Evolutionary conservation across 2,329 filamentous ascomycete genomes (phyloP), one percentile per base, ranked within the genome.

Genomic region (Colletotrichum magnum): DNA sequence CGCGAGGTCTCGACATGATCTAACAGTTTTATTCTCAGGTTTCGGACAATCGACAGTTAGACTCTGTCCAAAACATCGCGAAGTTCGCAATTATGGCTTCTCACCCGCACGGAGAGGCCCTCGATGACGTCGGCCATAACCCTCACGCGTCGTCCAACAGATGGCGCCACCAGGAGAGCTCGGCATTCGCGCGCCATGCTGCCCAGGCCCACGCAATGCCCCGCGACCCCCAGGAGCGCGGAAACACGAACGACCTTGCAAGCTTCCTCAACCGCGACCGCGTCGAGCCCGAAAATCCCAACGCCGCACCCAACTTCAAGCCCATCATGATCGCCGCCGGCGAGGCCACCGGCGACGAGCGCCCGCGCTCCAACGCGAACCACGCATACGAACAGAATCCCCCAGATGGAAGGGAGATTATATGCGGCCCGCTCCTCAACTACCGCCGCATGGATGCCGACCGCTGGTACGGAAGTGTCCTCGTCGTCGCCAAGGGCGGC

Each of bases 391-490:
- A 61, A 32, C 62, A 69, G 16, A 73, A 74, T 15, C 72, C 72
- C 7, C 73, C 77, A 5, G 86, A 88, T 57, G 86, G 85, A 53
- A 86, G 83, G 75, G 89, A 93, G 70, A 86, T 94, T 32, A 84
- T 92, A 15, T 91, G 89, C 73, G 93, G 93, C 0, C 93, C 93
- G 21, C 82, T 95, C 72, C 81, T 95, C 71, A 95, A 95, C 81
- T 95, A 94, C 79, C 87, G 91, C 72, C 88, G 89, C 75, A 94
- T 92, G 89, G 88, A 91, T 74, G 87, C 86, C 32, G 84, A 84
- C 47, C 82, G 81, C 48, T 98, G 95, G 95, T 85, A 93, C 74
- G 95, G 95, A 67, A 97, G 94, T 78, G 93, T 97, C 7, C 83
- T 98, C 74, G 83, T 98, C 58, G 94, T 98, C 60, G 93, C 92